Evolutionary conservation across 768 basidiomycete species (phyloP).

Genomic region (Brasilioporus rufonigricans): DNA sequence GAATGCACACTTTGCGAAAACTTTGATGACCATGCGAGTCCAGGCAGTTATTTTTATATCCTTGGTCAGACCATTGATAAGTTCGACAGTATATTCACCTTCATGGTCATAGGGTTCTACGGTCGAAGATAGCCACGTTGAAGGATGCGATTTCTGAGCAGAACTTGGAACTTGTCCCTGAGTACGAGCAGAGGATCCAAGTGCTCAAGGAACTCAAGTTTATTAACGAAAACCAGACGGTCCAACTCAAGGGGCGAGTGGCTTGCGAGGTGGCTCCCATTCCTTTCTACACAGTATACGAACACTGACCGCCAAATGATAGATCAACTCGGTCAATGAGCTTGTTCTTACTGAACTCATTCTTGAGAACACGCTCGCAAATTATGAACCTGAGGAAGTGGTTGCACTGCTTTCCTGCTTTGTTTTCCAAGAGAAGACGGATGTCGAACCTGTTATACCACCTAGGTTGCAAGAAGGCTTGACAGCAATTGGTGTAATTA

Average conservation of each 20-base stretch:
- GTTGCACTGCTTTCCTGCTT: constrained; percentile 95
- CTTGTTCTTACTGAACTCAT: constrained; percentile 96
- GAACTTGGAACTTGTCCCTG: constrained; percentile 93
- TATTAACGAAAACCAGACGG: constrained; percentile 94
- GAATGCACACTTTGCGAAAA: constrained; percentile 60
- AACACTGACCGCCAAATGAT: constrained; percentile 6
- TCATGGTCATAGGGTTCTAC: constrained; percentile 75
- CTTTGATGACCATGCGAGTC: constrained; percentile 75
- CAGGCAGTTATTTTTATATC: background rate
- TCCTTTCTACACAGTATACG: background rate
- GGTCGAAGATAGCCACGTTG: constrained; percentile 70
- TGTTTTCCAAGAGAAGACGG: constrained; percentile 98
- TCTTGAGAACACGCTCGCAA: constrained; percentile 88
- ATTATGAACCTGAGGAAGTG: constrained; percentile 92
- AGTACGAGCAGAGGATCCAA: constrained; percentile 91
- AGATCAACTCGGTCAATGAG: constrained; percentile 99
- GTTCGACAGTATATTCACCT: constrained; percentile 63
- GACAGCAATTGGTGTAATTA: constrained; percentile 73
- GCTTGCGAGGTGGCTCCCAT: constrained; percentile 80
- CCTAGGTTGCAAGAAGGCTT: constrained; percentile 78
- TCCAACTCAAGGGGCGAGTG: constrained; percentile 93
- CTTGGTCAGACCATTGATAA: constrained; percentile 8
- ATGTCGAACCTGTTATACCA: constrained; percentile 80
- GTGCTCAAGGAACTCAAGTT: constrained; percentile 91
- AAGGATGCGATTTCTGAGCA: constrained; percentile 92